phyloP scores from a whole-genome alignment of 805 yeast species.

The Candida golubevii region DNA sequence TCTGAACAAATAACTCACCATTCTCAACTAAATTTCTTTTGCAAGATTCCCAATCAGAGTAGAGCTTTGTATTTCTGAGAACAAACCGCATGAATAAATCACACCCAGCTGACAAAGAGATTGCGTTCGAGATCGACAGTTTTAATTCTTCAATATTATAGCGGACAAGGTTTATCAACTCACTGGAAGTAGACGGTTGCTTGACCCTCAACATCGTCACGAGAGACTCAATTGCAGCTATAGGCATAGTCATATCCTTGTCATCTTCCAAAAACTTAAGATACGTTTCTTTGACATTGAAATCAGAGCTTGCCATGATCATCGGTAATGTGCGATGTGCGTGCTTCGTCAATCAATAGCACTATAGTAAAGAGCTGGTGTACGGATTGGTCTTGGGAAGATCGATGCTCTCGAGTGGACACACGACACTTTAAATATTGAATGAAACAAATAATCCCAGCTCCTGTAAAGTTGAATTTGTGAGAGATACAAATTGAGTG shows the following conservation, averaged over 20 bases:
- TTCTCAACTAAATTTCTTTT: constrained; percentile 83
- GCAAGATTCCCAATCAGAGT: constrained; percentile 94
- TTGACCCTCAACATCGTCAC: constrained; percentile 77
- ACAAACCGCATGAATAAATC: constrained; percentile 94
- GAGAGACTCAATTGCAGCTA: constrained; percentile 94
- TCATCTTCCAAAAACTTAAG: constrained; percentile 79
- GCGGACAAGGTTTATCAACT: constrained; percentile 75
- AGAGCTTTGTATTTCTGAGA: constrained; percentile 77
- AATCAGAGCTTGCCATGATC: constrained; percentile 20
- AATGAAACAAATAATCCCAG: too few relatives aligned
- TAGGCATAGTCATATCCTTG: constrained; percentile 98
- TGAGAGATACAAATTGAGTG: too few relatives aligned
- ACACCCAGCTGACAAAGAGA: constrained; percentile 94
- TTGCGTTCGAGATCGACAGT: constrained; percentile 79
- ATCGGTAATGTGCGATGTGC: too few relatives aligned
- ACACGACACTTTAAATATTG: too few relatives aligned
- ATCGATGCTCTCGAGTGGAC: too few relatives aligned
- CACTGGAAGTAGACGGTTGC: constrained; percentile 92
- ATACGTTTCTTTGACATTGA: constrained; percentile 81
- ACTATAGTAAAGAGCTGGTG: too few relatives aligned
- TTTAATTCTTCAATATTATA: constrained; percentile 74
- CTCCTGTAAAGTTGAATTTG: too few relatives aligned
- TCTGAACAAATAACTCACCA: constrained; percentile 84
- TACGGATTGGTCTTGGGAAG: too few relatives aligned
- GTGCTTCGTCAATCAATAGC: too few relatives aligned